Evolutionary conservation across 306 rosid genomes (phyloP).

Genomic region (Urtica urens): DNA sequence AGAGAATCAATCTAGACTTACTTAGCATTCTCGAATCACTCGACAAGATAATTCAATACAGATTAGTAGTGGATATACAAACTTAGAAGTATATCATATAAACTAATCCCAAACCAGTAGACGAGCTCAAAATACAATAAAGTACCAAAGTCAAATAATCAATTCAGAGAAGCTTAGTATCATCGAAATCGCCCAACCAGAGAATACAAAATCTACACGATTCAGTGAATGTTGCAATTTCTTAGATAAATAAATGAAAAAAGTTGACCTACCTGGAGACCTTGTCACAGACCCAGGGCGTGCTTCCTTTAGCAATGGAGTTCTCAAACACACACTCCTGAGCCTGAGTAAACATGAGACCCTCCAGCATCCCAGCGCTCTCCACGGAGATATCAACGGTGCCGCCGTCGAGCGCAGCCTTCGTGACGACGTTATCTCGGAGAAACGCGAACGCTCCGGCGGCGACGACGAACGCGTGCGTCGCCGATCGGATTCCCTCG

Average conservation of each 20-base stretch:
- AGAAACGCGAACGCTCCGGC: conserved; percentile 73
- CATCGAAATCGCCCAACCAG: neutral
- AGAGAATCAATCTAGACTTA: no score
- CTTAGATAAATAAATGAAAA: no score
- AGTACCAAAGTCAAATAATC: no score
- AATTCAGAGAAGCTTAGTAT: no score
- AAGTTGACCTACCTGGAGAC: conserved; percentile 78
- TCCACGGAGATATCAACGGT: conserved; percentile 76
- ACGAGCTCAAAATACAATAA: no score
- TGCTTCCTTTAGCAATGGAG: conserved; percentile 82
- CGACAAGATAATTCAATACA: no score
- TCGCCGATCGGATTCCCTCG: conserved; percentile 70
- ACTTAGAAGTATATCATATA: no score
- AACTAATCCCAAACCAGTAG: no score
- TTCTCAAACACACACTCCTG: conserved; percentile 96
- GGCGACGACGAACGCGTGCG: conserved; percentile 69
- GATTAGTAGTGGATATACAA: no score
- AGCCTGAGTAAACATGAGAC: conserved; percentile 93
- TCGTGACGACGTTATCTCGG: conserved; percentile 66
- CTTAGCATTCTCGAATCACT: no score
- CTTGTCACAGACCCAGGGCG: conserved; percentile 94
- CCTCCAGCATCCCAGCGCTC: conserved; percentile 85
- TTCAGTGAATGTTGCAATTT: no score
- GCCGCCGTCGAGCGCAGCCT: conserved; percentile 65
- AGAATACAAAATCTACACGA: conserved; percentile 1